phyloP scores from a whole-genome alignment of 2,329 filamentous ascomycete species.

The Gyromitra esculenta region DNA sequence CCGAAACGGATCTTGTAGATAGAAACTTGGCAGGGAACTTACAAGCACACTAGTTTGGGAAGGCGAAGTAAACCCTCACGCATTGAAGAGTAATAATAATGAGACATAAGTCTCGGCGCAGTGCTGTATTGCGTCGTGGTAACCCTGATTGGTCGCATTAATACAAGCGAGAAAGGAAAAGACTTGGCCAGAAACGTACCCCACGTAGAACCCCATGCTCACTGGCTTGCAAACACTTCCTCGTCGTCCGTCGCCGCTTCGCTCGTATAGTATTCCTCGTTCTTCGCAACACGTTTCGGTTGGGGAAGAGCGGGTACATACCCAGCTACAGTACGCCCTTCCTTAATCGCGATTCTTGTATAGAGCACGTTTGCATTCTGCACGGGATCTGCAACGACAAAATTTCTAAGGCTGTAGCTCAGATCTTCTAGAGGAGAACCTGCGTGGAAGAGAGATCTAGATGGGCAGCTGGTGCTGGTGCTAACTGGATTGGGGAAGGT shows the following conservation, averaged over 20 bases:
- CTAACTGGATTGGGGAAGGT: background rate
- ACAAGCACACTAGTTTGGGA: background rate
- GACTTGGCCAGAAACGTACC: background rate
- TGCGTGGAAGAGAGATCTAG: constrained; percentile 5
- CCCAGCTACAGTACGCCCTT: constrained; percentile 14
- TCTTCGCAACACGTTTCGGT: background rate
- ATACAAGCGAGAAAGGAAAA: background rate
- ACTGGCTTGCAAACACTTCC: background rate
- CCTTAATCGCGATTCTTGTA: constrained; percentile 28
- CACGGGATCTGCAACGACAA: constrained; percentile 14
- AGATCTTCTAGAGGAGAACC: constrained; percentile 23
- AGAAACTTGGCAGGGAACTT: background rate
- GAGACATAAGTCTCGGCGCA: constrained; percentile 9
- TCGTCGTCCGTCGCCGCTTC: background rate
- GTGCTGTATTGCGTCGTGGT: background rate
- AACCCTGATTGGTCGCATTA: background rate
- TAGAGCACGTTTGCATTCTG: constrained; percentile 32
- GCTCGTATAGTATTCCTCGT: background rate
- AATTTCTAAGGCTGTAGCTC: constrained; percentile 27
- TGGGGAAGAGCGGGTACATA: background rate
- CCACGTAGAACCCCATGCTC: background rate
- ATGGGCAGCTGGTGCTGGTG: background rate
- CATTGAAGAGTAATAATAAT: background rate
- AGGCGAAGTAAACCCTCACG: background rate
- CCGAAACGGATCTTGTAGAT: background rate